A percentile compares a stretch with the other conserved stretches of the same genome.
These are phyloP conservation scores for Trichophyton mentagrophytes DNA, from an alignment of 2,329 filamentous ascomycete species.

Conservation along the genomic window DNA sequence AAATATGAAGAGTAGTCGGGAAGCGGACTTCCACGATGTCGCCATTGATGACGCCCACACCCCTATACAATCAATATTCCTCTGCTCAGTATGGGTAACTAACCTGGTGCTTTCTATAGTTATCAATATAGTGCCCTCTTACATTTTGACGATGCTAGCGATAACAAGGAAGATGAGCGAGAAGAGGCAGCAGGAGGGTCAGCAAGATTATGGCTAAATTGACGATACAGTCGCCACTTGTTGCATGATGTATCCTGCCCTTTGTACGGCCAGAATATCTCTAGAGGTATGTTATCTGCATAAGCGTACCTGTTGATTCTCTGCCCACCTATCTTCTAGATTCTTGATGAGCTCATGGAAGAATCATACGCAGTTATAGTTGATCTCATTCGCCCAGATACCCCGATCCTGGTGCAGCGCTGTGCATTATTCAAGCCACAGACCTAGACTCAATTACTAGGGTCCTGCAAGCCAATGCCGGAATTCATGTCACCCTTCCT, in stretches of 20 bases:
- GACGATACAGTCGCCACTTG: slow-evolving; percentile 2
- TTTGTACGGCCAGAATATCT: slow-evolving; percentile 6
- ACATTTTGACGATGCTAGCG: not conserved
- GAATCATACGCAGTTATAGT: slow-evolving; percentile 1
- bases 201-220: not conserved
- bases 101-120: not conserved
- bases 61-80: too few species aligned
- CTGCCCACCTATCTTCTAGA: slow-evolving; percentile 2
- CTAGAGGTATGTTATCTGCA: not conserved
- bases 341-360: slow-evolving; percentile 9
- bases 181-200: not conserved
- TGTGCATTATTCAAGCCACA: slow-evolving; percentile 5
- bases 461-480: slow-evolving; percentile 8
- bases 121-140: not conserved
- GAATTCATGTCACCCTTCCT: slow-evolving; percentile 6
- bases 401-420: not conserved
- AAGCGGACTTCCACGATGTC: too few species aligned
- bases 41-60: too few species aligned
- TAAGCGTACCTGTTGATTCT: not conserved
- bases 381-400: not conserved
- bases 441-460: slow-evolving; percentile 7
- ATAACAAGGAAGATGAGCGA: not conserved
- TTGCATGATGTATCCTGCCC: slow-evolving; percentile 2
- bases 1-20: too few species aligned
- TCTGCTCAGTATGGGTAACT: not conserved